Evolutionary conservation across 306 rosid genomes (phyloP).

Genomic region (Cucurbita maxima): DNA sequence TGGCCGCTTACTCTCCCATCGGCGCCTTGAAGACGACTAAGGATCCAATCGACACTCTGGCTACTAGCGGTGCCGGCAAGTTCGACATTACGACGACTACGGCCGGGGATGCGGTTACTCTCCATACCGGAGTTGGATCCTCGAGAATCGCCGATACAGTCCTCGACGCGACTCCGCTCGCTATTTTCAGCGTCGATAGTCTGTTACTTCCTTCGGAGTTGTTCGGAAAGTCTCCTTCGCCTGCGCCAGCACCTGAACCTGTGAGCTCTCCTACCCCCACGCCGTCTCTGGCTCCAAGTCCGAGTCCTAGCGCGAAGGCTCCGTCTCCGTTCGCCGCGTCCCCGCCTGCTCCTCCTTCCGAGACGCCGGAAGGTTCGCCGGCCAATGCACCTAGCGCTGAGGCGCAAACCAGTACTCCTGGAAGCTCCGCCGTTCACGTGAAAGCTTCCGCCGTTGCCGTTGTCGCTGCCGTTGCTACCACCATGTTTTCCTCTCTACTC

Average conservation of each 20-base stretch:
- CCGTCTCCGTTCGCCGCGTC: conserved; percentile 54
- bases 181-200: conserved; percentile 51
- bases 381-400: conserved; percentile 33
- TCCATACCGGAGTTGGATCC: conserved; percentile 64
- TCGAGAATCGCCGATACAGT: conserved; percentile 69
- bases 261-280: conserved; percentile 33
- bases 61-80: conserved; percentile 66
- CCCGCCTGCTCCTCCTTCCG: conserved; percentile 61
- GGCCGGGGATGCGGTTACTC: conserved; percentile 57
- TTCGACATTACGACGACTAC: conserved; percentile 32
- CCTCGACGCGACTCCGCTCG: conserved; percentile 54
- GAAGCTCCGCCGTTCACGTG: conserved; percentile 26
- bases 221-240: conserved; percentile 57
- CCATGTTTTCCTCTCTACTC: conserved; percentile 22
- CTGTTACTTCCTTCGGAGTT: conserved; percentile 58
- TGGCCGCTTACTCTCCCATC: conserved; percentile 41
- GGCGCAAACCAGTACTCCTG: conserved; percentile 31
- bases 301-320: conserved; percentile 19
- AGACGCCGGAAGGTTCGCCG: conserved; percentile 36
- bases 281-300: conserved; percentile 28
- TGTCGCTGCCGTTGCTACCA: conserved; percentile 19
- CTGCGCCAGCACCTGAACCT: conserved; percentile 55
- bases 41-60: conserved; percentile 43
- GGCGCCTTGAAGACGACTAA: conserved; percentile 59
- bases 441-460: conserved; percentile 18